phyloP scores from a whole-genome alignment of 441 rosid genomes.

The Populus hybrid region DNA sequence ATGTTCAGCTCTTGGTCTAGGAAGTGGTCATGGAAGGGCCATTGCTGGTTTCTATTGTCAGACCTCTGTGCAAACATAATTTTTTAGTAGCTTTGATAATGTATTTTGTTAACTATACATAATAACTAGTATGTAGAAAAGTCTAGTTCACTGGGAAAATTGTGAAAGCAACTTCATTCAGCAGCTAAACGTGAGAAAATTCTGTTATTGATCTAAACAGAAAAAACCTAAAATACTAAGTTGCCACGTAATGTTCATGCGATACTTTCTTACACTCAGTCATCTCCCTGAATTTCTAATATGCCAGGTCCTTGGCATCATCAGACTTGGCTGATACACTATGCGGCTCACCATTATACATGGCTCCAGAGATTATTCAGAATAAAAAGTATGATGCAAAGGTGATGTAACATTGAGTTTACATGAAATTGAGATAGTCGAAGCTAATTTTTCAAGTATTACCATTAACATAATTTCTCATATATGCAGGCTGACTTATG shows the following conservation, averaged over 20 bases:
- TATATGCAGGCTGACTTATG: constrained; percentile 78
- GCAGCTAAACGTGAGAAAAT: not conserved
- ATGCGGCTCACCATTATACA: constrained; percentile 89
- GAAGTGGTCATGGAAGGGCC: not conserved
- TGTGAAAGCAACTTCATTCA: not conserved
- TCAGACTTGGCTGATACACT: constrained; percentile 64
- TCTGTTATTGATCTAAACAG: not conserved
- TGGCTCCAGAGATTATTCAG: constrained; percentile 87
- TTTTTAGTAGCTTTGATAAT: not conserved
- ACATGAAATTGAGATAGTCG: not conserved
- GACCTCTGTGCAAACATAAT: not conserved
- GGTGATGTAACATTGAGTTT: constrained; percentile 40
- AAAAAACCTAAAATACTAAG: not conserved
- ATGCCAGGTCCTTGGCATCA: constrained; percentile 59
- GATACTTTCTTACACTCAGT: constrained; percentile 6
- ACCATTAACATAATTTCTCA: constrained; percentile 12
- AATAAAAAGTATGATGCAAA: constrained; percentile 81
- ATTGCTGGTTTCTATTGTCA: not conserved
- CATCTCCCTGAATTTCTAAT: constrained; percentile 18
- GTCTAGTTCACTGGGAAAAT: not conserved
- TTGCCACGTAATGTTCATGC: not conserved
- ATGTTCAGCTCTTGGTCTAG: not conserved
- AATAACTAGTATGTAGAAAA: not conserved
- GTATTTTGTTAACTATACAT: not conserved
- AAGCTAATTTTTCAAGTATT: not conserved